Conservation (phyloP, 805 yeast species). For the Candida oleophila region DNA sequence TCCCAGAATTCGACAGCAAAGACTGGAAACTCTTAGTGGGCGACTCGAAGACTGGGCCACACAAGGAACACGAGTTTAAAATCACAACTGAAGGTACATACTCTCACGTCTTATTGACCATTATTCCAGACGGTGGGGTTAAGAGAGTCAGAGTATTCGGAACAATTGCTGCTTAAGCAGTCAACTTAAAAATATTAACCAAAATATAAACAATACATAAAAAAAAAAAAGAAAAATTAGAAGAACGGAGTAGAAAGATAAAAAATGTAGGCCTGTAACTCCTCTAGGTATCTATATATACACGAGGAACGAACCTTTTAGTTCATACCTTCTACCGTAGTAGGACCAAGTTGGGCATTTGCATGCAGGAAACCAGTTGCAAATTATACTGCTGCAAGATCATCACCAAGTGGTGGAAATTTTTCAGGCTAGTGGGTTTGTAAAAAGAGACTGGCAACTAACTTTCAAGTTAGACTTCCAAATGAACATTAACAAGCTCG, state of each 20-base stretch:
- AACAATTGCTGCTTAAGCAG: constrained; percentile 20
- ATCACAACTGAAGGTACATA: constrained; percentile 25
- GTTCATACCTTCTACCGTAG: background rate
- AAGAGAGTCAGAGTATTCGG: constrained; percentile 88
- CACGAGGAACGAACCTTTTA: background rate
- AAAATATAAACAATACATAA: too few relatives aligned
- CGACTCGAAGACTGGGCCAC: constrained; percentile 77
- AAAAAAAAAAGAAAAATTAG: too few relatives aligned
- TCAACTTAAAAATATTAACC: too few relatives aligned
- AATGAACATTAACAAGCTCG: background rate
- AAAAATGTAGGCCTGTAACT: too few relatives aligned
- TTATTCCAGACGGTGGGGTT: constrained; percentile 97
- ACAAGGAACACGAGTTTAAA: constrained; percentile 67
- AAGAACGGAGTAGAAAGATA: too few relatives aligned
- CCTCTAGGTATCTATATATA: too few relatives aligned
- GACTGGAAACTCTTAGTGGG: constrained; percentile 67
- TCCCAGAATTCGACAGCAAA: constrained; percentile 41
- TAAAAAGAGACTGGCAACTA: too few relatives aligned
- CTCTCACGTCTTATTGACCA: constrained; percentile 75
- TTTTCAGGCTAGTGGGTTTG: too few relatives aligned
- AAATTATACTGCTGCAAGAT: too few relatives aligned
- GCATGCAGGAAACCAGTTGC: background rate
- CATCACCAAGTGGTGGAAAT: too few relatives aligned
- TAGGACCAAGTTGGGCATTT: background rate
- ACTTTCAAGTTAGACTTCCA: too few relatives aligned